Evolutionary conservation across 345 rosid genomes (phyloP).

Genomic region (Ailanthus altissimus): DNA sequence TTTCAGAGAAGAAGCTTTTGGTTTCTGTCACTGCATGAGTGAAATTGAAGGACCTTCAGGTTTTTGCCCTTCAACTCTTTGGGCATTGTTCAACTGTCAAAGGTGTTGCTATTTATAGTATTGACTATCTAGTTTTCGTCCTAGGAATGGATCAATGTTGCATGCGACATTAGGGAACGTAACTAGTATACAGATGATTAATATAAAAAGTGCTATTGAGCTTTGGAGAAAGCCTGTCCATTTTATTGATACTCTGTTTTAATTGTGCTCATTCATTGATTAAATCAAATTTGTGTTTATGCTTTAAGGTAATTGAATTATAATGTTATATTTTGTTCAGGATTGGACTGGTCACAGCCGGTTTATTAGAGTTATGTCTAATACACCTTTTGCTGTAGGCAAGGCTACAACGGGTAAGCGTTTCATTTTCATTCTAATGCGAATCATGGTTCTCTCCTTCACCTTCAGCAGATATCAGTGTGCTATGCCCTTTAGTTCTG

Average conservation of each 20-base stretch:
- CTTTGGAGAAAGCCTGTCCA: too few species aligned
- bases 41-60: conserved; percentile 82
- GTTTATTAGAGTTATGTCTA: conserved; percentile 87
- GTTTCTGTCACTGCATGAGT: conserved; percentile 92
- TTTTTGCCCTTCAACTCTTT: conserved; percentile 26
- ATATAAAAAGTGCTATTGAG: too few species aligned
- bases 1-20: conserved; percentile 70
- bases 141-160: not conserved
- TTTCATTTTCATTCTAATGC: not conserved
- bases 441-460: not conserved
- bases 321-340: conserved; percentile 33
- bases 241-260: not conserved
- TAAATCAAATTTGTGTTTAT: too few species aligned
- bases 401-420: conserved; percentile 74
- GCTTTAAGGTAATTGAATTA: too few species aligned
- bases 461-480: not conserved
- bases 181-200: too few species aligned
- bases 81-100: not conserved
- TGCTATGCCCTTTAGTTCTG: not conserved
- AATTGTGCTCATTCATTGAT: not conserved
- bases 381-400: conserved; percentile 88
- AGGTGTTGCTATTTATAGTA: not conserved
- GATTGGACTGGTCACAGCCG: conserved; percentile 86
- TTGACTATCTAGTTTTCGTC: not conserved
- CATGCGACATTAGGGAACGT: not conserved